phyloP scores from a whole-genome alignment of 805 yeast species.

The Saccharomyces jurei region DNA sequence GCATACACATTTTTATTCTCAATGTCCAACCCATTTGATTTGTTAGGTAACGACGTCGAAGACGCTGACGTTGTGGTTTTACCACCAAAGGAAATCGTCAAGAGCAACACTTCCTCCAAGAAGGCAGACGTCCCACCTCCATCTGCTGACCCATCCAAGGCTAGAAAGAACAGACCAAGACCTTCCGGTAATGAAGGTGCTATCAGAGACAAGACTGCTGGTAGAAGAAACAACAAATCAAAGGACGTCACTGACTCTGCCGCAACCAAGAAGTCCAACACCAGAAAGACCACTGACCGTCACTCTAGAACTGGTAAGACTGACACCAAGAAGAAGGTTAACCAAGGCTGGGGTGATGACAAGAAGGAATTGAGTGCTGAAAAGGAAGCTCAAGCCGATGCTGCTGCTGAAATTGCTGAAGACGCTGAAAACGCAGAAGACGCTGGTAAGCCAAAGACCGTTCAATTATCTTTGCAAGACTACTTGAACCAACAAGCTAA shows the following conservation, averaged over 20 bases:
- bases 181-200: conserved; percentile 88
- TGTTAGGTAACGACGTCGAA: conserved; percentile 83
- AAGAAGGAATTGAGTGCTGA: conserved; percentile 60
- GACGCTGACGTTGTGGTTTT: conserved; percentile 54
- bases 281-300: conserved; percentile 60
- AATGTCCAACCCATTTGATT: conserved; percentile 59
- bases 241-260: conserved; percentile 45
- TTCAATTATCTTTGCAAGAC: conserved; percentile 68
- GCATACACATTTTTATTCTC: conserved; percentile 1
- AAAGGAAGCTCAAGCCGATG: conserved; percentile 52
- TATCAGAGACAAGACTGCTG: conserved; percentile 61
- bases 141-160: conserved; percentile 71
- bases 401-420: conserved; percentile 51
- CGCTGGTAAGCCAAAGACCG: conserved; percentile 39
- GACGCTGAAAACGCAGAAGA: conserved; percentile 43
- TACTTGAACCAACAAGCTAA: conserved; percentile 65
- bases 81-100: conserved; percentile 62
- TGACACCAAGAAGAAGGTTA: conserved; percentile 77
- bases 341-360: conserved; percentile 85
- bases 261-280: conserved; percentile 47
- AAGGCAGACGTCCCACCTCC: conserved; percentile 79
- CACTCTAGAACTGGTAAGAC: conserved; percentile 76
- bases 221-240: conserved; percentile 50
- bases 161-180: conserved; percentile 62
- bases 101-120: conserved; percentile 76